Base-by-base conservation (phyloP, 176 grass and related monocot genomes). In the Pontederia crassipes region DNA sequence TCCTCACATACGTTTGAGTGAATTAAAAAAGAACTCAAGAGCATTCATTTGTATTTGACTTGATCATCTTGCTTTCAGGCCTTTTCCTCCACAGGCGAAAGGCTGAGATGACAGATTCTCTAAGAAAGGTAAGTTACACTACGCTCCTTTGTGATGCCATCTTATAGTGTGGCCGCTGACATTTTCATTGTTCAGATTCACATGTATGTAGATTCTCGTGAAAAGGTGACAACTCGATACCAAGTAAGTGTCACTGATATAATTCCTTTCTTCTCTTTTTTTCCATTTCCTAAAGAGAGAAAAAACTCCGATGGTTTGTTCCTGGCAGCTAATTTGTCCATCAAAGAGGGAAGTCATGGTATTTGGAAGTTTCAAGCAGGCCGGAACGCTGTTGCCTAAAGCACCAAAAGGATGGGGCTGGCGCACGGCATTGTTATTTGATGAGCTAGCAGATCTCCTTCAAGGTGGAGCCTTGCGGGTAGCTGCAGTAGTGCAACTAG, bases 371-470 rank as follows among this genome's bases (percentile, higher is more conserved):
- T 83, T 97, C 48, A 97, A 97, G 77, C 92, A 91, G 68, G 81
- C 92, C 0, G 92, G 93, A 45, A 97, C 93, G 1, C 74, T 97
- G n/a, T 52, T 97, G 35, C 93, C 93, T 2, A 97, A 97, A 64
- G 84, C 93, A 56, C 93, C 87, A 10, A 97, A 97, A 71, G 93
- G 93, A 12, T 97, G 93, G 93, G 93, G 93, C 61, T 97, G 93
- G 93, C 93, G 87, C 64, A 97, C 93, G 35, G 93, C 93, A 9
- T 69, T 97, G 70, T 66, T 97, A 2, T 97, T 97, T 45, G 87
- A 97, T 65, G 87, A 97, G 51, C 84, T 98, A 40, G 81, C 72
- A 0, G 84, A 92, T 74, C 93, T 98, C 69, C 81, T 98, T 20
- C 87, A 98, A 68, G 84, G 83, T 29, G 93, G 93, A 59, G 57